Base-by-base conservation (phyloP, 495 filamentous ascomycete genomes). In the Astrothelium macrocarpum region DNA sequence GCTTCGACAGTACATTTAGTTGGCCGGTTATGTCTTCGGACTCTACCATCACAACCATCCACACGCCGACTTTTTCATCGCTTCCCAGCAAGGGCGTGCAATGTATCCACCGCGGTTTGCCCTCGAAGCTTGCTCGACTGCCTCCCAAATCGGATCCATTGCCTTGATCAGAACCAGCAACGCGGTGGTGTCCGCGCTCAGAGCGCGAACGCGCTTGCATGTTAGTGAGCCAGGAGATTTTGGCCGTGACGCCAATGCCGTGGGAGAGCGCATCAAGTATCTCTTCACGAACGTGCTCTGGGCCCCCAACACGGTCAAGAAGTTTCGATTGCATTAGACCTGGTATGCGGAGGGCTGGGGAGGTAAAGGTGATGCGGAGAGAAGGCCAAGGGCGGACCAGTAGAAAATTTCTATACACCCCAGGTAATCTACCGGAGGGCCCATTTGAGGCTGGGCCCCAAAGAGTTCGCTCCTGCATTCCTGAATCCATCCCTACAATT, bases 1-100 rank as follows among this genome's bases (percentile, higher is more conserved):
- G 16, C 16, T 56, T 56, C 23, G 49, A 26, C 49, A 56, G 25
- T 25, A 56, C 49, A 49, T 70, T 70, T 26, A 70, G 42, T 32
- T 12, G 14, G 3, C 68, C 68, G 1, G 71, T 76, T 14, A 74
- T 67, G 14, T 71, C 69, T 42, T 80, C 78, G 32, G 73, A 72
- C 61, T 86, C 83, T 0, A 86, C 79, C 67, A 87, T 77, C 0
- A 86, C 79, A 20, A 87, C 76, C 82, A 88, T 84, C 84, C 83
- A 86, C 0, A 85, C 84, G 59, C 85, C 85, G 10, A 86, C 77
- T 11, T 78, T 74, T 18, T 82, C 80, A 64, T 86, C 80, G 32
- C 71, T 76, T 0, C 84, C 83, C 16, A 83, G 59, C 14, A 87
- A 72, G 12, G 85, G 84, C 34, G 83, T 86, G 71, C 82, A 84